phyloP scores from a whole-genome alignment of 2,329 filamentous ascomycete genomes.

The Phaeosphaeriaceae sp. region DNA sequence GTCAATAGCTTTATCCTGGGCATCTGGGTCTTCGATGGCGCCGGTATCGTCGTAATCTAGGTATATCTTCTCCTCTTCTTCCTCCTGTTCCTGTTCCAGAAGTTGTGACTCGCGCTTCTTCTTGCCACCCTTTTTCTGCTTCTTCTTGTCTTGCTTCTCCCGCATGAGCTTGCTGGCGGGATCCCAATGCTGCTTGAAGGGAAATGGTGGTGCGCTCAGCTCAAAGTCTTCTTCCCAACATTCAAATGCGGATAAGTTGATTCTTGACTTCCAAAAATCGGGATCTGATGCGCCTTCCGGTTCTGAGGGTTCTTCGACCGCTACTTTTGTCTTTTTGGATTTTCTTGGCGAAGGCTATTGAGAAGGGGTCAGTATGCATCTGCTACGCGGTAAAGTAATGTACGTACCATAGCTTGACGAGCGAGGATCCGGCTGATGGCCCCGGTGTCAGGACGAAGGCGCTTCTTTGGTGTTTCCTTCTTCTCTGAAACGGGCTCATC shows the following conservation, averaged over 20 bases:
- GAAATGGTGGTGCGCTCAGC: constrained; percentile 82
- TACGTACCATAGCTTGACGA: constrained; percentile 30
- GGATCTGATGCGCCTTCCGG: constrained; percentile 52
- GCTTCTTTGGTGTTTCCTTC: constrained; percentile 21
- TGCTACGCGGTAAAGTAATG: too few relatives aligned
- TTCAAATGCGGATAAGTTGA: constrained; percentile 81
- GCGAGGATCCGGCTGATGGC: constrained; percentile 40
- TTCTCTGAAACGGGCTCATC: constrained; percentile 5
- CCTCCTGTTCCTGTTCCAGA: constrained; percentile 52
- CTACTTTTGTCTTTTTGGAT: constrained; percentile 19
- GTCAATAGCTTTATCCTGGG: constrained; percentile 30
- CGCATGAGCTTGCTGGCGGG: constrained; percentile 67
- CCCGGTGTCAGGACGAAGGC: constrained; percentile 33
- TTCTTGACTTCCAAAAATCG: constrained; percentile 75
- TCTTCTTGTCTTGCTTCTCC: constrained; percentile 66
- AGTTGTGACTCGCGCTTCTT: constrained; percentile 29
- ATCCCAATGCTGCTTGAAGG: constrained; percentile 90
- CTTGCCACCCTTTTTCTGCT: constrained; percentile 57
- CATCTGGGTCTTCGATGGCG: constrained; percentile 26
- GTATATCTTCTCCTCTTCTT: constrained; percentile 35
- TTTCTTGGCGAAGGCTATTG: constrained; percentile 24
- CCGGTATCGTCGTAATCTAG: constrained; percentile 45
- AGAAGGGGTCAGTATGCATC: too few relatives aligned
- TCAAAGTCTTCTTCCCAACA: constrained; percentile 68
- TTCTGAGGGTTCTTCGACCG: constrained; percentile 26